Evolutionary conservation across 108 stramenopile species (phyloP).

Genomic region (Cyclotella cryptica): DNA sequence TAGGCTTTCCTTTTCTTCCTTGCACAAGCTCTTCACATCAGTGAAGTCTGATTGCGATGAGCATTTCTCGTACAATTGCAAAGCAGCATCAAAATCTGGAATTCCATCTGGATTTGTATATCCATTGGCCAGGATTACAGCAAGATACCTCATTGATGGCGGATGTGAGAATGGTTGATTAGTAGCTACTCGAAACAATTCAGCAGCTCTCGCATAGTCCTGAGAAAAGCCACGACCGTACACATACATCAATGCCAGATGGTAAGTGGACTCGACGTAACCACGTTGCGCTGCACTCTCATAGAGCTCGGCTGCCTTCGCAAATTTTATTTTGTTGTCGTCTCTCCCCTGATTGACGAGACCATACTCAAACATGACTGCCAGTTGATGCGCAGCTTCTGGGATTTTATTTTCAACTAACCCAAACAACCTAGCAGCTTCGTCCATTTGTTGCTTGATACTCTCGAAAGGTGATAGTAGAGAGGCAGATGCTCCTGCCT

Average conservation of each 20-base stretch:
- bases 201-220: conserved; percentile 14
- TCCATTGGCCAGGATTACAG: background rate
- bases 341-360: background rate
- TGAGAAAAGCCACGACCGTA: conserved; percentile 19
- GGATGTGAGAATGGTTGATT: background rate
- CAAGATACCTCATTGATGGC: conserved; percentile 27
- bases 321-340: background rate
- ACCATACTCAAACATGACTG: conserved; percentile 24
- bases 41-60: background rate
- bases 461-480: background rate
- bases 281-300: conserved; percentile 14
- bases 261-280: conserved; percentile 18
- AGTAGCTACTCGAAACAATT: conserved; percentile 19
- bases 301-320: conserved; percentile 20
- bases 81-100: conserved; percentile 9
- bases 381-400: conserved; percentile 19
- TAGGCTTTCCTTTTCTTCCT: background rate
- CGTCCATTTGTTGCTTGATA: background rate
- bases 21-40: background rate
- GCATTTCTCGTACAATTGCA: conserved; percentile 19
- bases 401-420: conserved; percentile 12
- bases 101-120: background rate
- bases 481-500: background rate
- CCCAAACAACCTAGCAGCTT: conserved; percentile 16
- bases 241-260: conserved; percentile 11